Evolutionary conservation across 2,329 filamentous ascomycete species (phyloP), one percentile per base, ranked within the genome.

Genomic region (Purpureocillium takamizusanense): DNA sequence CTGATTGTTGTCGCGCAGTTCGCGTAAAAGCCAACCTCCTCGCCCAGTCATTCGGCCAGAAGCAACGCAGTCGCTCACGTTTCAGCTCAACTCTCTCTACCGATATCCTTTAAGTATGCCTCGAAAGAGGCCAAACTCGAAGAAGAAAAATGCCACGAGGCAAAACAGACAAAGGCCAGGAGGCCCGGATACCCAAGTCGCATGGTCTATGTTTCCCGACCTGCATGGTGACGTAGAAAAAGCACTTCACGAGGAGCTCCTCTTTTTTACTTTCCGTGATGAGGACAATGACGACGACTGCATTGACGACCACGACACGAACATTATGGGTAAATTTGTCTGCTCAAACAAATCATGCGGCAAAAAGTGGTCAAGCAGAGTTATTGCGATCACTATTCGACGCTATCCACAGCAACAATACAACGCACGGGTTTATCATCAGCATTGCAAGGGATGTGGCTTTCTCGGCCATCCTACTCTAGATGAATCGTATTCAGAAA

Each of bases 401-500:
- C 39, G 48, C 28, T 66, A 60, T 31, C 18, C 17, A 0, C 33
- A 30, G 0, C 34, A 49, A 5, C 42, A 46, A 4, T 66, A 66
- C 46, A 61, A 64, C 36, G 61, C 52, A 0, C 31, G 51, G 2
- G 56, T 66, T 1, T 66, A 57, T 41, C 50, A 59, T 31, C 62
- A 66, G 39, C 52, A 51, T 1, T 67, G 62, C 51, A 46, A 37
- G 7, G 2, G 6, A 2, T 66, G 56, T 46, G 45, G 56, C 1
- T 10, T 5, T 4, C 42, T 60, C 2, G 54, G 55, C 12, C 35
- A 25, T 7, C 50, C 60, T 1, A 33, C 3, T 3, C 36, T 64
- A 0, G 42, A 64, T 21, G 21, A 45, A 0, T 54, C 52, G 0
- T 66, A 66, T 32, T 44, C 54, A 1, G 54, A 65, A 3, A 47